Base-by-base conservation (phyloP, 768 basidiomycete species). In the Rubroboletus pulcherrimus region DNA sequence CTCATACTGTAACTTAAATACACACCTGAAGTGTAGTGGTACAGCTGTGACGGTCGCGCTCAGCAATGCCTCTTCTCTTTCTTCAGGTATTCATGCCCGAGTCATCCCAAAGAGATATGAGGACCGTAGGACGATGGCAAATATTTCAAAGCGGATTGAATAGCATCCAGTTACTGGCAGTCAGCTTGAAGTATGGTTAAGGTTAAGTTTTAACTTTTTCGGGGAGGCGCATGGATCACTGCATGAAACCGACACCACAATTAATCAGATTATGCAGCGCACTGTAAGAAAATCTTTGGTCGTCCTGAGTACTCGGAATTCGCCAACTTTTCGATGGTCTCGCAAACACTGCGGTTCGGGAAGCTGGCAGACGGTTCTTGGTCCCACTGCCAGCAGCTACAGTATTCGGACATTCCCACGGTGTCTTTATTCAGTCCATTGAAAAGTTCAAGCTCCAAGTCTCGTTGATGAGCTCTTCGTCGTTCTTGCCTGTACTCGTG, bases 401-500 rank as follows among this genome's bases (percentile, higher is more conserved):
- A 7, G 54, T 33, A 55, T 44, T n/a, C n/a, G n/a, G 29, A 12
- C 0, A 45, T 45, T 54, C 55, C 1, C 43, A 56, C 51, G 7
- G 30, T 0, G 10, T n/a, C 17, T 55, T 15, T 42, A 24, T 17
- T 4, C 37, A 26, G 21, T 11, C 12, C 24, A 4, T 8, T 21
- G 5, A 19, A 21, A 3, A 10, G 39, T 40, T 33, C 5, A 31
- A 31, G 5, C 44, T n/a, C n/a, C 24, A 21, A 17, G 50, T 8
- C 21, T 29, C 12, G 17, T 42, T 21, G n/a, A 66, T 64, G 60
- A 44, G 46, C n/a, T 55, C 58, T 34, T 50, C 45, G 29, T 55
- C 40, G 49, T 53, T 56, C 37, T 75, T 83, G 51, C 71, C 73
- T 17, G 64, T 71, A 15, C 71, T 88, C 33, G 75, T 78, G 37